These are phyloP conservation scores for Tuber brumale DNA, from an alignment of 495 filamentous ascomycete genomes.

Conservation along the genomic window DNA sequence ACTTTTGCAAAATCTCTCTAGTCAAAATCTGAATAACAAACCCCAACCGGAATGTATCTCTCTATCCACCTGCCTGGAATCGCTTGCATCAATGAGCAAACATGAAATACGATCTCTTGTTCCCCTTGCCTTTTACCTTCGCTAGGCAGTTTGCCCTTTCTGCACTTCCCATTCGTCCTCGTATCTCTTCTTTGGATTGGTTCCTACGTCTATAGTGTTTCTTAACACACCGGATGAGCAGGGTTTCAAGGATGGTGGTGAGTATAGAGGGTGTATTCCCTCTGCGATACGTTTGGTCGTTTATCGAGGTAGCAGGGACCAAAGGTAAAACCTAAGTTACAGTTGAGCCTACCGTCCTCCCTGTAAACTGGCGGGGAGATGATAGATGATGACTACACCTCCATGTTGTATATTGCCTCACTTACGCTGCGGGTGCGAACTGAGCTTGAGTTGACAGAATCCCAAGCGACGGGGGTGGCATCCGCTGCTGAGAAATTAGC, in stretches of 20 bases:
- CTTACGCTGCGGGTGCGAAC: too few relatives aligned
- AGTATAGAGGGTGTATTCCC: constrained; percentile 62
- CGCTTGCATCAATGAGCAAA: constrained; percentile 39
- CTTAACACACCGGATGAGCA: constrained; percentile 54
- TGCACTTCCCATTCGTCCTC: constrained; percentile 48
- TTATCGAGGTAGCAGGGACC: neutral
- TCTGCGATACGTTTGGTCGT: constrained; percentile 48
- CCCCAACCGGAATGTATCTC: neutral
- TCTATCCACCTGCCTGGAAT: neutral
- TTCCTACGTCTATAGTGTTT: constrained; percentile 61
- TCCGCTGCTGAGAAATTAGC: too few relatives aligned
- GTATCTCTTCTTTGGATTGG: constrained; percentile 36
- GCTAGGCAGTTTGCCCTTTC: constrained; percentile 59
- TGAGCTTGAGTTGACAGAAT: too few relatives aligned
- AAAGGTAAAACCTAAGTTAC: too few relatives aligned
- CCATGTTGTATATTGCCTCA: too few relatives aligned
- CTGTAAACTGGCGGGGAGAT: too few relatives aligned
- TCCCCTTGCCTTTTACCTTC: constrained; percentile 61
- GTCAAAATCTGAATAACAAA: neutral
- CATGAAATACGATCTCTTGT: constrained; percentile 60
- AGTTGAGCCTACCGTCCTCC: too few relatives aligned
- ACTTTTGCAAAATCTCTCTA: neutral
- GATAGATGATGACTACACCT: too few relatives aligned
- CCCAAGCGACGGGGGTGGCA: too few relatives aligned
- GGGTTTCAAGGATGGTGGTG: constrained; percentile 51